Evolutionary conservation across 305 asterid species (phyloP).

Genomic region (Andrographis paniculata): DNA sequence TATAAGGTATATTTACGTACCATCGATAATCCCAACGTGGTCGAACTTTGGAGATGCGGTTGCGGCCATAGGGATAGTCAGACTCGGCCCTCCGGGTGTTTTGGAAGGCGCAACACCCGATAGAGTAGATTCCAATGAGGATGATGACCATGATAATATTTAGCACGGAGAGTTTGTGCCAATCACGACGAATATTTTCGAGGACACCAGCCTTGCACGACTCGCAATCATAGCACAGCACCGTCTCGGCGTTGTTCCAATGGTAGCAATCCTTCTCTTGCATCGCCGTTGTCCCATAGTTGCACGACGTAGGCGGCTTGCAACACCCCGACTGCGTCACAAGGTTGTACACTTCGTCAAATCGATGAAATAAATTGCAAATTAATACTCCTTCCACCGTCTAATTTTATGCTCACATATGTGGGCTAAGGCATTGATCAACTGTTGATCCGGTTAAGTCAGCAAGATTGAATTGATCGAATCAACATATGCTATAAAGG

Average conservation of each 20-base stretch:
- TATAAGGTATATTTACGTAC: conserved; percentile 23
- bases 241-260: conserved; percentile 70
- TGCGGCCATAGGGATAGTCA: conserved; percentile 52
- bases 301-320: conserved; percentile 92
- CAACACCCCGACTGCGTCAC: conserved; percentile 79
- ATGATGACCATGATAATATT: conserved; percentile 68
- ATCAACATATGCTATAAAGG: too few species aligned
- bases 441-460: too few species aligned
- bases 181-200: conserved; percentile 67
- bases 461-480: too few species aligned
- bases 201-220: conserved; percentile 96
- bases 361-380: too few species aligned
- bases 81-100: conserved; percentile 59
- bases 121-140: conserved; percentile 71
- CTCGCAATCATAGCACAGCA: conserved; percentile 78
- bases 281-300: conserved; percentile 36
- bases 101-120: conserved; percentile 90
- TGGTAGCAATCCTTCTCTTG: conserved; percentile 76
- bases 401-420: too few species aligned
- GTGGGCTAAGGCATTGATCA: too few species aligned
- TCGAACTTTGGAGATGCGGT: conserved; percentile 69
- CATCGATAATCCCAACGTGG: conserved; percentile 91
- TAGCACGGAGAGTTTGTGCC: conserved; percentile 86
- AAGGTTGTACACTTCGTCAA: not conserved
- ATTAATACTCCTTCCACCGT: too few species aligned